A percentile compares a stretch with the other conserved stretches of the same genome.
Conservation (phyloP, 2,329 filamentous ascomycete genomes). For the Berkeleyomyces basicola region DNA sequence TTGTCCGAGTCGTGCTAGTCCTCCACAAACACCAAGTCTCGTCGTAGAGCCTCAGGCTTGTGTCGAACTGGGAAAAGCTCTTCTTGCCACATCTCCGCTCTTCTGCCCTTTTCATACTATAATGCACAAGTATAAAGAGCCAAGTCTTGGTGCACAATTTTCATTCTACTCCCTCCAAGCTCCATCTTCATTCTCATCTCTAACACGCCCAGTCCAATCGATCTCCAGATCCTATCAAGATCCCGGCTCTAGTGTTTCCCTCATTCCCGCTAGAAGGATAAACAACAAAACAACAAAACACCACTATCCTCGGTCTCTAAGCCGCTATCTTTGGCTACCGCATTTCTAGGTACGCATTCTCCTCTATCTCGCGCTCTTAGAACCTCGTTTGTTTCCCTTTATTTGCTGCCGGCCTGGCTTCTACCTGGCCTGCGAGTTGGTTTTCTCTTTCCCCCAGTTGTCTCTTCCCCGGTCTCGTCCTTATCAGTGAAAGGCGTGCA, state of each 20-base stretch:
- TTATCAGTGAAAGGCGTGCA: conserved; percentile 4
- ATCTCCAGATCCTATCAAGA: not conserved
- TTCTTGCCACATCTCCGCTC: not conserved
- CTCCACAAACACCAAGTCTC: not conserved
- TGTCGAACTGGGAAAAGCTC: not conserved
- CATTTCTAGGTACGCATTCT: not conserved
- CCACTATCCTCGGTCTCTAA: not conserved
- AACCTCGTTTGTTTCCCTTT: not conserved
- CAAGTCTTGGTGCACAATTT: not conserved
- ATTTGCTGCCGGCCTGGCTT: not conserved
- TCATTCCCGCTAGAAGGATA: not conserved
- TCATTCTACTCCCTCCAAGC: not conserved
- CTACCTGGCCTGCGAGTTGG: not conserved
- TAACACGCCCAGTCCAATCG: not conserved
- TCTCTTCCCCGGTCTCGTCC: conserved; percentile 1
- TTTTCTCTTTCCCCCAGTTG: not conserved
- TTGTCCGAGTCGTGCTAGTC: not conserved
- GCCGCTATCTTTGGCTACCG: not conserved
- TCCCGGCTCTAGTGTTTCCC: not conserved
- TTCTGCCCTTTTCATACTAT: not conserved
- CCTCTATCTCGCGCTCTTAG: not conserved
- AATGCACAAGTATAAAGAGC: not conserved
- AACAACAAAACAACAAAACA: not conserved
- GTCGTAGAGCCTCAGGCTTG: not conserved
- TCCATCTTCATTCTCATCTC: not conserved